A percentile compares a stretch with the other conserved stretches of the same genome.
These are phyloP conservation scores for Elaphomyces granulatus DNA, from an alignment of 495 filamentous ascomycete species.

Conservation along the genomic window DNA sequence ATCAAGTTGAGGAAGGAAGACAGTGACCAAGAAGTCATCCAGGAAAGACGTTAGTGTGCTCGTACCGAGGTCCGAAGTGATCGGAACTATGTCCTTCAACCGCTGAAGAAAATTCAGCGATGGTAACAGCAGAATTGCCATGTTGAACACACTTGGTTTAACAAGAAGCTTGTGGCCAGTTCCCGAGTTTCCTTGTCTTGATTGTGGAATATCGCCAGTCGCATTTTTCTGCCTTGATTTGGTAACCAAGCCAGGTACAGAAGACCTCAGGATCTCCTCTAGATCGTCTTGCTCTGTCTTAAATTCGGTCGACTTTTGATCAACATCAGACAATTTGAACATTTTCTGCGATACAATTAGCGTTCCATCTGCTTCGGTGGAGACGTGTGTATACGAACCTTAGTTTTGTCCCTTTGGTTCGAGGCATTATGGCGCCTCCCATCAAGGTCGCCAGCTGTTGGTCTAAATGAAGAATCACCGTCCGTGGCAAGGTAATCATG, in stretches of 20 bases:
- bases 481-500: constrained; percentile 97
- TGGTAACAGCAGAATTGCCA: constrained; percentile 85
- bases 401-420: constrained; percentile 51
- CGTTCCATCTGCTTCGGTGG: too few relatives aligned
- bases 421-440: constrained; percentile 44
- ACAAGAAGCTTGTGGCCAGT: constrained; percentile 78
- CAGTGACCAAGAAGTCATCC: constrained; percentile 95
- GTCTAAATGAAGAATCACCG: constrained; percentile 45
- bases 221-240: constrained; percentile 41
- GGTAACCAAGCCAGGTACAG: constrained; percentile 85
- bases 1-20: constrained; percentile 92
- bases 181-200: constrained; percentile 37
- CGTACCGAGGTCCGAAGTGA: constrained; percentile 65
- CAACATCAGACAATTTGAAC: constrained; percentile 80
- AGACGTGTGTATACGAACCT: too few relatives aligned
- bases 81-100: constrained; percentile 81
- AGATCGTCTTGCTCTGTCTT: constrained; percentile 77
- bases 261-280: constrained; percentile 74
- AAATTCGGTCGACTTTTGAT: constrained; percentile 57
- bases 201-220: constrained; percentile 22
- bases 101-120: constrained; percentile 84
- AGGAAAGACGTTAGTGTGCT: constrained; percentile 88
- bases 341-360: constrained; percentile 37
- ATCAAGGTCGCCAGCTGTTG: constrained; percentile 31
- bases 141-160: constrained; percentile 95